These are phyloP conservation scores for Hypoxylon sp. DNA, from an alignment of 2,329 filamentous ascomycete species.

Conservation along the genomic window DNA sequence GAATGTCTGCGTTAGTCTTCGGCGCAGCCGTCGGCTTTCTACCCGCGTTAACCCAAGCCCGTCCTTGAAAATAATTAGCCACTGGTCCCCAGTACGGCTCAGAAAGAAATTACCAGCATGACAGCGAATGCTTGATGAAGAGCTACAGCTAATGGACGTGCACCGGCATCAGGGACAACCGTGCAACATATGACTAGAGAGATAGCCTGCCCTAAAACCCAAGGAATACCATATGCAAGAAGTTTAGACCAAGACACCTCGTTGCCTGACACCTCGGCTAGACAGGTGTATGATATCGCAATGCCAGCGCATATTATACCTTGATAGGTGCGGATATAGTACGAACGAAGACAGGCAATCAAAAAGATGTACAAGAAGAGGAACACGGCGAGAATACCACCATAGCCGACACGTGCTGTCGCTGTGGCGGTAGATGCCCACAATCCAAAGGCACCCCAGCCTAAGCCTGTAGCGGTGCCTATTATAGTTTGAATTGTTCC, in stretches of 20 bases:
- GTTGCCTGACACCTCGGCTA: slow-evolving; percentile 63
- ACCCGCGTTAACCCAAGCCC: slow-evolving; percentile 58
- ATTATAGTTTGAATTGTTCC: slow-evolving; percentile 67
- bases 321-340: slow-evolving; percentile 71
- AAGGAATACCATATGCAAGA: slow-evolving; percentile 68
- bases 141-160: slow-evolving; percentile 64
- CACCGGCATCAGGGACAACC: slow-evolving; percentile 70
- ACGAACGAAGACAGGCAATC: slow-evolving; percentile 68
- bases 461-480: slow-evolving; percentile 68
- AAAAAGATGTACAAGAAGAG: slow-evolving; percentile 67
- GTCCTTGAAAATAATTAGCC: slow-evolving; percentile 50
- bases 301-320: slow-evolving; percentile 69
- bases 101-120: slow-evolving; percentile 59
- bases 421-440: slow-evolving; percentile 67
- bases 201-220: slow-evolving; percentile 69
- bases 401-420: slow-evolving; percentile 64
- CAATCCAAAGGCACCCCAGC: slow-evolving; percentile 69
- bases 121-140: slow-evolving; percentile 64
- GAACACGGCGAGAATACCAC: slow-evolving; percentile 69
- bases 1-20: slow-evolving; percentile 65
- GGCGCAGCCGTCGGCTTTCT: slow-evolving; percentile 57
- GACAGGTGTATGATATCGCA: slow-evolving; percentile 67
- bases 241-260: slow-evolving; percentile 66
- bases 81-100: not conserved
- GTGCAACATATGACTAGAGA: slow-evolving; percentile 64